Evolutionary conservation across 2,329 filamentous ascomycete species (phyloP).

Genomic region (Cercospora brassicicola): DNA sequence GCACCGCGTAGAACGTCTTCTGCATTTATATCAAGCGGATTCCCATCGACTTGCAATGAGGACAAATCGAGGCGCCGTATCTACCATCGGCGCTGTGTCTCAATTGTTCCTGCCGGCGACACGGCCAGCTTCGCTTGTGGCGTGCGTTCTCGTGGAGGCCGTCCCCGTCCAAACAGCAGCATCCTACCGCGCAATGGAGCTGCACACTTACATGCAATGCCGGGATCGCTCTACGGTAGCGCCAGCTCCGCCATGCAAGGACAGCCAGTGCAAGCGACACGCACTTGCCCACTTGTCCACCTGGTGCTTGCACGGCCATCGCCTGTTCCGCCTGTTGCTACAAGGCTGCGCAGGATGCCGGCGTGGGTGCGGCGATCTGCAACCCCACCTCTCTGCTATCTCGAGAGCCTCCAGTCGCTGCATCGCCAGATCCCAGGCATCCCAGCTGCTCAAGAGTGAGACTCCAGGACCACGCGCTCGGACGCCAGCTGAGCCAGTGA

Average conservation of each 20-base stretch:
- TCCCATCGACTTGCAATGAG: not conserved
- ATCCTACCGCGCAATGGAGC: conserved; percentile 10
- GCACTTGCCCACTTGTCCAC: not conserved
- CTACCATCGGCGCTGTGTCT: conserved; percentile 15
- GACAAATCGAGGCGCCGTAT: not conserved
- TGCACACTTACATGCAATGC: not conserved
- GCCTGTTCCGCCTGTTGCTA: not conserved
- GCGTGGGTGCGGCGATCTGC: not conserved
- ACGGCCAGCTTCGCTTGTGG: conserved; percentile 16
- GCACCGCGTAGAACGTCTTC: not conserved
- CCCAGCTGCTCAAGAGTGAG: not conserved
- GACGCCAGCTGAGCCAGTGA: not conserved
- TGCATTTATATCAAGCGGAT: not conserved
- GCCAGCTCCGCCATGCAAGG: conserved; percentile 1
- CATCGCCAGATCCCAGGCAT: not conserved
- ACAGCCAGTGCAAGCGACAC: conserved; percentile 1
- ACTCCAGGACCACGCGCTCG: not conserved
- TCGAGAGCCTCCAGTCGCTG: not conserved
- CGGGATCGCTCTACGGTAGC: not conserved
- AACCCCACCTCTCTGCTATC: conserved; percentile 4
- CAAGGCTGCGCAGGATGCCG: not conserved
- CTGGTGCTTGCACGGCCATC: not conserved
- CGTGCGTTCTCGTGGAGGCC: conserved; percentile 19
- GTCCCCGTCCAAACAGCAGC: not conserved
- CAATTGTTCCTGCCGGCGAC: conserved; percentile 20